A percentile compares a stretch with the other conserved stretches of the same genome.
Conservation (phyloP, 495 filamentous ascomycete genomes). For the Polyplosphaeria fusca region DNA sequence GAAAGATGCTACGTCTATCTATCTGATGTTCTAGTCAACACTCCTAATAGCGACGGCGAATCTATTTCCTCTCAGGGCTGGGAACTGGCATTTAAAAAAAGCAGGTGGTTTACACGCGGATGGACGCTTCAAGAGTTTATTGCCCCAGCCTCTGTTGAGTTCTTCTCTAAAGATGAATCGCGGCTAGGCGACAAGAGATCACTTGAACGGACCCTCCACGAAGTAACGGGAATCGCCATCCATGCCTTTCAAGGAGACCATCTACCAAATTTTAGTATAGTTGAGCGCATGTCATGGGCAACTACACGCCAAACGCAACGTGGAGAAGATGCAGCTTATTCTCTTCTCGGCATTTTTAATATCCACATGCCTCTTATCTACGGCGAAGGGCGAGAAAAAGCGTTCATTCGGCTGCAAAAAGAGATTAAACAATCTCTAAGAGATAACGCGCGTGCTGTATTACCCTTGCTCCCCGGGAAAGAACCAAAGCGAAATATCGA, state of each 20-base stretch:
- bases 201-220: constrained; percentile 21
- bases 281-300: constrained; percentile 30
- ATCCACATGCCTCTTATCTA: constrained; percentile 7
- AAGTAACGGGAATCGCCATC: constrained; percentile 26
- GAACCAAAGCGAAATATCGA: background rate
- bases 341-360: constrained; percentile 19
- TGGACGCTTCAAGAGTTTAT: constrained; percentile 26
- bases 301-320: constrained; percentile 21
- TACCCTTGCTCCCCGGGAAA: background rate
- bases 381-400: constrained; percentile 14
- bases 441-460: background rate
- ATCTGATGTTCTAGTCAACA: background rate
- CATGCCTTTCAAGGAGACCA: constrained; percentile 22
- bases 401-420: constrained; percentile 9
- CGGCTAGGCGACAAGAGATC: constrained; percentile 27
- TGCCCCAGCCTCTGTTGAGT: constrained; percentile 27
- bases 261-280: constrained; percentile 22
- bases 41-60: background rate
- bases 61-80: background rate
- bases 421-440: constrained; percentile 9
- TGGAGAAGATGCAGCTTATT: constrained; percentile 24
- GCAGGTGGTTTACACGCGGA: constrained; percentile 15
- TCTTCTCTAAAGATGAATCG: constrained; percentile 30
- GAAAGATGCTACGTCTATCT: background rate
- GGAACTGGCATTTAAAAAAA: background rate